These are phyloP conservation scores for Paramecium sexaurelia DNA, from an alignment of 73 alveolate genomes.

Conservation along the genomic window DNA sequence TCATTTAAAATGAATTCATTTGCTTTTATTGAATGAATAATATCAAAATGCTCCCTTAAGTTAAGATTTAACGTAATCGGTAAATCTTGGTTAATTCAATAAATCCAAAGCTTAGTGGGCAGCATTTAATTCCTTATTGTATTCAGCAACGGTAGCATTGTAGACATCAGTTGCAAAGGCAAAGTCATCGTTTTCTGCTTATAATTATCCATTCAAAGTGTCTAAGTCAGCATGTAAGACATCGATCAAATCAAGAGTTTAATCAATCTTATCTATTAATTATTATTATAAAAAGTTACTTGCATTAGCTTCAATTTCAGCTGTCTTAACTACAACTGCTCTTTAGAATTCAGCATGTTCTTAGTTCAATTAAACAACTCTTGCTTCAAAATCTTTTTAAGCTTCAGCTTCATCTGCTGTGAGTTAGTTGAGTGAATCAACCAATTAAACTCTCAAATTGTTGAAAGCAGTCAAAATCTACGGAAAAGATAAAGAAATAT, in stretches of 20 bases:
- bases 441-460: slow-evolving; percentile 34
- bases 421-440: slow-evolving; percentile 8
- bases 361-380: slow-evolving; percentile 9
- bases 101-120: slow-evolving; percentile 40
- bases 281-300: background rate
- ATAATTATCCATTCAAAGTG: slow-evolving; percentile 28
- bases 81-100: slow-evolving; percentile 55
- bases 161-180: slow-evolving; percentile 40
- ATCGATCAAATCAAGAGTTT: slow-evolving; percentile 37
- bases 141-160: slow-evolving; percentile 32
- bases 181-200: slow-evolving; percentile 57
- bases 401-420: slow-evolving; percentile 62
- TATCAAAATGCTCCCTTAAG: slow-evolving; percentile 17
- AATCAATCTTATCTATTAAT: slow-evolving; percentile 30
- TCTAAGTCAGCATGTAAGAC: slow-evolving; percentile 18
- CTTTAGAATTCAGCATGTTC: slow-evolving; percentile 57
- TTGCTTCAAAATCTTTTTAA: slow-evolving; percentile 14
- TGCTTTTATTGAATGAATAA: slow-evolving; percentile 30
- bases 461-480: slow-evolving; percentile 50
- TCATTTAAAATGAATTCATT: background rate
- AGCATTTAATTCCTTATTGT: slow-evolving; percentile 53
- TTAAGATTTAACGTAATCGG: slow-evolving; percentile 46
- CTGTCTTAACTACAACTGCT: slow-evolving; percentile 41
- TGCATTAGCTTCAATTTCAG: slow-evolving; percentile 57
- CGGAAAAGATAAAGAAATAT: background rate